These are phyloP conservation scores for Coemansia sp. DNA, from an alignment of 192 early-diverging fungal species.

Conservation along the genomic window DNA sequence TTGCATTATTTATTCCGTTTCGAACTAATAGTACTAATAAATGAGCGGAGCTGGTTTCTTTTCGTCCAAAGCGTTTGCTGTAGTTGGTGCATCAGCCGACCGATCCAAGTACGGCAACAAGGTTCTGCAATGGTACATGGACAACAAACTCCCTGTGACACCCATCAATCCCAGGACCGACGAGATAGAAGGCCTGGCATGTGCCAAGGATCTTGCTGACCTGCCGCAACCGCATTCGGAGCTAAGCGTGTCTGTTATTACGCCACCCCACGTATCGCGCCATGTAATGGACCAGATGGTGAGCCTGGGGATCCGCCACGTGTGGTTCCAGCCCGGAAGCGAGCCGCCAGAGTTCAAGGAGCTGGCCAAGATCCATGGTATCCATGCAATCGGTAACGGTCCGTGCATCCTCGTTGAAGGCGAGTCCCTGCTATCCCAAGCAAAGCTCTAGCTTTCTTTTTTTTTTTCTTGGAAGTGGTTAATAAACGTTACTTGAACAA, in stretches of 20 bases:
- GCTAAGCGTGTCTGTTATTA: constrained; percentile 27
- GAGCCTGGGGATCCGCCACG: constrained; percentile 11
- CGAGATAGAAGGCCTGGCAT: constrained; percentile 21
- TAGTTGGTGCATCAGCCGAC: constrained; percentile 77
- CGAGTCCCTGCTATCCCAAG: neutral
- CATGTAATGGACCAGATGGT: constrained; percentile 17
- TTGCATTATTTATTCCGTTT: neutral
- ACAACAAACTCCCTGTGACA: constrained; percentile 15
- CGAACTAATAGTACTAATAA: neutral
- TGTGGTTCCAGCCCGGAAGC: constrained; percentile 50
- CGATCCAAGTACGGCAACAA: constrained; percentile 81
- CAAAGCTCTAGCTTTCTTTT: constrained; percentile 14
- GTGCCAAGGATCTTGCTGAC: constrained; percentile 19
- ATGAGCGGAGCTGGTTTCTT: constrained; percentile 51
- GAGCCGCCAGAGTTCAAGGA: constrained; percentile 16
- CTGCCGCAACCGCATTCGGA: neutral
- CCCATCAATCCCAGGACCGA: constrained; percentile 24
- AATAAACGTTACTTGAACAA: too few relatives aligned
- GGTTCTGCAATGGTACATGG: constrained; percentile 72
- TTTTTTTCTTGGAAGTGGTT: too few relatives aligned
- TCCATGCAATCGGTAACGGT: constrained; percentile 22
- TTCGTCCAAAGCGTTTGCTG: constrained; percentile 60
- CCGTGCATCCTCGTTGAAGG: constrained; percentile 32
- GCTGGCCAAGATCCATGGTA: constrained; percentile 14
- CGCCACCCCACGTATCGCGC: constrained; percentile 25